These are phyloP conservation scores for Entomortierella beljakovae DNA, from an alignment of 192 early-diverging fungal species.

Conservation along the genomic window DNA sequence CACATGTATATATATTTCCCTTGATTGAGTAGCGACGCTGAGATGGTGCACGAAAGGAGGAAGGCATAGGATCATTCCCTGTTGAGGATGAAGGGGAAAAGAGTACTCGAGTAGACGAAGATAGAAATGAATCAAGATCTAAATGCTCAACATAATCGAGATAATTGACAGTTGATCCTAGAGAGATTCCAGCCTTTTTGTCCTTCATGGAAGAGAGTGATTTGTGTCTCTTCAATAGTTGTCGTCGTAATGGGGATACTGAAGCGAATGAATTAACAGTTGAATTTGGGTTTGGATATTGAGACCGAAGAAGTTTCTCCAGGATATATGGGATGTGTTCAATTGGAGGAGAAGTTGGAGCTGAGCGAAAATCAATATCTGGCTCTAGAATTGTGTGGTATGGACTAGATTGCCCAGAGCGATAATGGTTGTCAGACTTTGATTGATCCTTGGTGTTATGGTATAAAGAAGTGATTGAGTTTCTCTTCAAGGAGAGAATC, in stretches of 20 bases:
- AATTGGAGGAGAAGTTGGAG: not conserved
- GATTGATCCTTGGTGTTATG: not conserved
- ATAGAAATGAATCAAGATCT: constrained; percentile 27
- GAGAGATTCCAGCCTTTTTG: not conserved
- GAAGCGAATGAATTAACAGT: not conserved
- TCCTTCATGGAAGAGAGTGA: too few species aligned
- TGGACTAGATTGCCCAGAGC: not conserved
- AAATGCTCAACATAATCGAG: constrained; percentile 33
- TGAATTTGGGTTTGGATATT: not conserved
- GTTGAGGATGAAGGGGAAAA: constrained; percentile 12
- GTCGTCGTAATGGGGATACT: not conserved
- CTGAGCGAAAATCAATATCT: not conserved
- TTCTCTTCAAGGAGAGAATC: not conserved
- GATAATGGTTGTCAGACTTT: not conserved
- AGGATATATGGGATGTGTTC: not conserved
- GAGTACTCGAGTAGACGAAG: constrained; percentile 7
- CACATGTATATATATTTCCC: not conserved
- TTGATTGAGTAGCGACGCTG: not conserved
- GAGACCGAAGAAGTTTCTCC: not conserved
- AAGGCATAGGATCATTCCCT: not conserved
- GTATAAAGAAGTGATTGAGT: not conserved
- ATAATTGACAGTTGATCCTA: constrained; percentile 16
- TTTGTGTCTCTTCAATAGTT: not conserved
- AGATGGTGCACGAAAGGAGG: too few species aligned
- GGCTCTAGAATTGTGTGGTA: not conserved